phyloP scores from a whole-genome alignment of 2,329 filamentous ascomycete species.

The Cordyceps javanica region DNA sequence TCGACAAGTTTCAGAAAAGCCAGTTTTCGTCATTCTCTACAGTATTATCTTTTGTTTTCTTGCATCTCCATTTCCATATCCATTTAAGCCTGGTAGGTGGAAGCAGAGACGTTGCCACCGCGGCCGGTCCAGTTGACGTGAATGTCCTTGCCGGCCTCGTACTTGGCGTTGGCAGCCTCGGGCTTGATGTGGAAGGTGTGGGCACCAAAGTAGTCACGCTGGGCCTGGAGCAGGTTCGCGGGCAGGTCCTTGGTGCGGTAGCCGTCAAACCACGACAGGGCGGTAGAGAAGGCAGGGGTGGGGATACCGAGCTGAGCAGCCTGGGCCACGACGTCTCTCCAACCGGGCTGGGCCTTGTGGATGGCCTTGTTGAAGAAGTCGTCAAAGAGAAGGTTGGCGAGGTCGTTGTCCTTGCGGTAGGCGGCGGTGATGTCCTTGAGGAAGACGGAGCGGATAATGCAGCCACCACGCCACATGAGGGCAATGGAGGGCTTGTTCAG shows the following conservation, averaged over 20 bases:
- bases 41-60: not conserved
- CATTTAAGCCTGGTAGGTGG: constrained; percentile 89
- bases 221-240: constrained; percentile 96
- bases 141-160: constrained; percentile 79
- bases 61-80: not conserved
- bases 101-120: constrained; percentile 94
- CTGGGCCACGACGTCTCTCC: constrained; percentile 89
- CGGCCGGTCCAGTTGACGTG: constrained; percentile 99
- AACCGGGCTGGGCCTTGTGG: constrained; percentile 88
- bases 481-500: constrained; percentile 99
- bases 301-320: constrained; percentile 91
- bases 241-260: constrained; percentile 96
- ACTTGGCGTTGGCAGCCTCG: constrained; percentile 68
- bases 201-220: constrained; percentile 98
- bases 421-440: constrained; percentile 98
- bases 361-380: constrained; percentile 99
- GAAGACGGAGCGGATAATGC: constrained; percentile 99
- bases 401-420: constrained; percentile 88
- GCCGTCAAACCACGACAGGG: constrained; percentile 96
- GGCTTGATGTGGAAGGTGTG: constrained; percentile 89
- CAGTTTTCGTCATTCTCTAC: constrained; percentile 9
- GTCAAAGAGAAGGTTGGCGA: constrained; percentile 97
- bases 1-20: constrained; percentile 1
- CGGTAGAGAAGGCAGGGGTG: constrained; percentile 92
- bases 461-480: constrained; percentile 99